Percentiles rank a stretch among this genome's conserved stretches.
phyloP scores from a whole-genome alignment of 495 filamentous ascomycete genomes.

The Xylaria palmicola region DNA sequence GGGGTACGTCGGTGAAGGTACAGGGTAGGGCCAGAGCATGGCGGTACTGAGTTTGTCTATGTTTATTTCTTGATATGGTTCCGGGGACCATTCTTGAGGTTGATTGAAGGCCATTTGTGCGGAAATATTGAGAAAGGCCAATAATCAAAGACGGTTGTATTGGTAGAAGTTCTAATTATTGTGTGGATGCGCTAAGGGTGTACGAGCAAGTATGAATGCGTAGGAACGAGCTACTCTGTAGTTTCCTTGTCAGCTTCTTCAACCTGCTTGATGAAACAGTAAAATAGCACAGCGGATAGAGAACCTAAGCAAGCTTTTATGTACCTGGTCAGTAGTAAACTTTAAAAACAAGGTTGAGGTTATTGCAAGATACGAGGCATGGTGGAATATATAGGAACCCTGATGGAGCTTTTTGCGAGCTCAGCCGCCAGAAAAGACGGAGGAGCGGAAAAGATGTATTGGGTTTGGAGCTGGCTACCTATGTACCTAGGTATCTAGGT shows the following conservation, averaged over 20 bases:
- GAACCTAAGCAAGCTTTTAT: slow-evolving; percentile 8
- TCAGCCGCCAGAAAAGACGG: slow-evolving; percentile 2
- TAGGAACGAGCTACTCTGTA: slow-evolving; percentile 3
- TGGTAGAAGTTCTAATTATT: slow-evolving; percentile 7
- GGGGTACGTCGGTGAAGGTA: slow-evolving; percentile 11
- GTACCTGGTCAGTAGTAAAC: slow-evolving; percentile 5
- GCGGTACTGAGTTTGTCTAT: background rate
- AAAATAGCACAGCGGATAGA: slow-evolving; percentile 11
- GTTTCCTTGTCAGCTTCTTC: slow-evolving; percentile 9
- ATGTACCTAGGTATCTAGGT: background rate
- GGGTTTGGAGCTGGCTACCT: background rate
- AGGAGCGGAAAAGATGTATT: background rate
- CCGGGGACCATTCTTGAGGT: slow-evolving; percentile 12
- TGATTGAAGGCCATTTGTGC: slow-evolving; percentile 10
- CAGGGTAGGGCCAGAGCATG: slow-evolving; percentile 15
- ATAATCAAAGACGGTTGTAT: slow-evolving; percentile 8
- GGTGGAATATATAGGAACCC: background rate
- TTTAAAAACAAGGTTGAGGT: slow-evolving; percentile 6
- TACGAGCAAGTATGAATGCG: background rate
- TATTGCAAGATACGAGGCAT: slow-evolving; percentile 9
- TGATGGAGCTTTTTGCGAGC: background rate
- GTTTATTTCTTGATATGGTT: slow-evolving; percentile 14
- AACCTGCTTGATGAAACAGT: slow-evolving; percentile 11
- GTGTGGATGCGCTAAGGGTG: slow-evolving; percentile 5
- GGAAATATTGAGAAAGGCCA: slow-evolving; percentile 9